Evolutionary conservation across 352 stramenopile genomes (phyloP).

Genomic region (Pythium dissotocum): DNA sequence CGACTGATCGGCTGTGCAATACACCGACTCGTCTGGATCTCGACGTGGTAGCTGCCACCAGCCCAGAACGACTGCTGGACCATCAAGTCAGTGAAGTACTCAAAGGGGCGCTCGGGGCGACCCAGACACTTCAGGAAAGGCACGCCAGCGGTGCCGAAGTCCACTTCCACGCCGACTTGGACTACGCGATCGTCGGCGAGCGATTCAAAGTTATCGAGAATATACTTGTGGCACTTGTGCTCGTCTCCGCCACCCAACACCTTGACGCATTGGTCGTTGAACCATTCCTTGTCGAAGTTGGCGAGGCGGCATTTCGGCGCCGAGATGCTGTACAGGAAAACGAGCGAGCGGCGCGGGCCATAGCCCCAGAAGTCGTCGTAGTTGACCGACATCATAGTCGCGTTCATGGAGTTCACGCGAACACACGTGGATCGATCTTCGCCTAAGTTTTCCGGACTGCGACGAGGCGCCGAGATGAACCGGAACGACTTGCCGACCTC

Average conservation of each 20-base stretch:
- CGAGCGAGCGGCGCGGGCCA: constrained; percentile 21
- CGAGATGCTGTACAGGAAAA: constrained; percentile 42
- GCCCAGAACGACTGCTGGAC: constrained; percentile 35
- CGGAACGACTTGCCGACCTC: constrained; percentile 27
- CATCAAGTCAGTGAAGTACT: constrained; percentile 36
- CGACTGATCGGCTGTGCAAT: constrained; percentile 6
- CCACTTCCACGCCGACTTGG: constrained; percentile 27
- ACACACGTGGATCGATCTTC: constrained; percentile 24
- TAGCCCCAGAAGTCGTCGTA: constrained; percentile 38
- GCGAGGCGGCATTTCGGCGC: constrained; percentile 33
- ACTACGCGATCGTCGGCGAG: constrained; percentile 19
- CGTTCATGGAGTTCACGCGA: constrained; percentile 22
- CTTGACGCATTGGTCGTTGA: constrained; percentile 10
- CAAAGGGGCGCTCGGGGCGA: constrained; percentile 23
- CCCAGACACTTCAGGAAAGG: constrained; percentile 35
- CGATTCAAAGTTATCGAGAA: constrained; percentile 36
- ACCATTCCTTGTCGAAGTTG: constrained; percentile 34
- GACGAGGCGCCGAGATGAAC: constrained; percentile 28
- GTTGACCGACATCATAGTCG: constrained; percentile 25
- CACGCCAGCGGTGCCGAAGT: constrained; percentile 29
- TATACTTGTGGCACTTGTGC: constrained; percentile 31
- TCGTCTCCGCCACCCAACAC: constrained; percentile 13
- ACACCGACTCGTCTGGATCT: constrained; percentile 32
- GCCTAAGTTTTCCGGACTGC: constrained; percentile 20
- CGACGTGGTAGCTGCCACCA: constrained; percentile 29